A percentile compares a stretch with the other conserved stretches of the same genome.
Evolutionary conservation across 768 basidiomycete genomes (phyloP).

Genomic region (Pisolithus microcarpus): DNA sequence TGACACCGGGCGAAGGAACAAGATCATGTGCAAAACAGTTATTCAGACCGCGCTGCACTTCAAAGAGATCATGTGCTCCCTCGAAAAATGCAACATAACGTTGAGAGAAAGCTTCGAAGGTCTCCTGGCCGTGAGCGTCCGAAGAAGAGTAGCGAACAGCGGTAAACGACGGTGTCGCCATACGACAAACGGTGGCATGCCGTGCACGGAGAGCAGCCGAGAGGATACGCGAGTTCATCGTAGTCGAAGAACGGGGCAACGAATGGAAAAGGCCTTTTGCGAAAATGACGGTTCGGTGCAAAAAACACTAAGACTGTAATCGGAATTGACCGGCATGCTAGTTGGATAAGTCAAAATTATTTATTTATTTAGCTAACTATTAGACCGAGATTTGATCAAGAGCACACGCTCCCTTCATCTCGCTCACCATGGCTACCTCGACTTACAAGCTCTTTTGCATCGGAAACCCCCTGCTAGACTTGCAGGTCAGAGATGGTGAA

Average conservation of each 20-base stretch:
- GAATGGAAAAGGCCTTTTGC: neutral
- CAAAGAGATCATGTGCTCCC: slow-evolving; percentile 90
- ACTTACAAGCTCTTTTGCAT: slow-evolving; percentile 75
- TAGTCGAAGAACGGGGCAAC: neutral
- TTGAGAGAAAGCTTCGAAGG: slow-evolving; percentile 89
- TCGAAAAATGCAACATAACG: slow-evolving; percentile 94
- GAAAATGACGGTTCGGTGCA: neutral
- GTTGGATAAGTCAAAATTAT: neutral
- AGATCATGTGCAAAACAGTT: slow-evolving; percentile 99
- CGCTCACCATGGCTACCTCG: slow-evolving; percentile 33
- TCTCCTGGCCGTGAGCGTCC: slow-evolving; percentile 74
- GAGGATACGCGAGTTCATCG: neutral
- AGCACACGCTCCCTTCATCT: neutral
- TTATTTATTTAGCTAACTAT: neutral
- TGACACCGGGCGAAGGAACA: slow-evolving; percentile 75
- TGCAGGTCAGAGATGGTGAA: slow-evolving; percentile 87
- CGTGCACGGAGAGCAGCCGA: slow-evolving; percentile 37
- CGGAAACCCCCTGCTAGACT: slow-evolving; percentile 95
- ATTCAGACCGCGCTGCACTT: slow-evolving; percentile 97
- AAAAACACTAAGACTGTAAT: neutral
- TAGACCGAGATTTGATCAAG: neutral
- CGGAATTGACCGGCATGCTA: neutral
- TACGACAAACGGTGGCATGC: slow-evolving; percentile 37
- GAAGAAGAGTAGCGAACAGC: slow-evolving; percentile 33
- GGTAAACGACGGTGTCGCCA: slow-evolving; percentile 38